Conservation (phyloP, 1,284 basidiomycete species). For the Ustilago bromivora region DNA sequence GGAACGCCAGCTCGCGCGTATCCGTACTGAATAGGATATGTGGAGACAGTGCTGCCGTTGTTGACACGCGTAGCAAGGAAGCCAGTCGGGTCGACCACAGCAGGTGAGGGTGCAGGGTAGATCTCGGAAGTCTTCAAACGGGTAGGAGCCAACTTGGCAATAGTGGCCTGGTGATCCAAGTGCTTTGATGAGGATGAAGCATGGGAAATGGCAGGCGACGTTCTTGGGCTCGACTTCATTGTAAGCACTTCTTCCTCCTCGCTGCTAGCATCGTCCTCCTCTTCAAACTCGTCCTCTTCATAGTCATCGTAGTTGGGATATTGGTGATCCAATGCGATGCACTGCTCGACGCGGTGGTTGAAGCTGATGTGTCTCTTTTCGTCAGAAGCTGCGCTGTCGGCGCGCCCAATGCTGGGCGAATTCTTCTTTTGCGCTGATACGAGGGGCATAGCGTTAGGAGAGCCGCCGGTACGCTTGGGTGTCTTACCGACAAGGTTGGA, state of each 20-base stretch:
- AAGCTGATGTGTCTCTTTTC: conserved; percentile 88
- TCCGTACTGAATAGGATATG: conserved; percentile 45
- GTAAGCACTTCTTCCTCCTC: conserved; percentile 72
- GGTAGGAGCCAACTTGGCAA: conserved; percentile 93
- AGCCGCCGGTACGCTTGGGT: conserved; percentile 42
- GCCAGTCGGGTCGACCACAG: conserved; percentile 76
- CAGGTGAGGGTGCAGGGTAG: conserved; percentile 71
- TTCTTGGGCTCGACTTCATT: conserved; percentile 57
- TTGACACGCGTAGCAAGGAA: conserved; percentile 51
- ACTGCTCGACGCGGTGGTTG: conserved; percentile 98
- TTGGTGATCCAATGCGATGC: conserved; percentile 81
- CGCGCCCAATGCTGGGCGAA: conserved; percentile 30
- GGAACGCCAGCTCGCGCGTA: conserved; percentile 42
- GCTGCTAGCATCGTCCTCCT: conserved; percentile 72
- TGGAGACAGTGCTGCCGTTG: conserved; percentile 43
- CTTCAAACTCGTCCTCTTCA: conserved; percentile 70
- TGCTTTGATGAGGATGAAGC: conserved; percentile 39
- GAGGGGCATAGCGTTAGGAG: conserved; percentile 40
- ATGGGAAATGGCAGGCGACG: conserved; percentile 49
- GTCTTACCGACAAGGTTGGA: conserved; percentile 51
- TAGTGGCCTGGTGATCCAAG: conserved; percentile 70
- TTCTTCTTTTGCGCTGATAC: conserved; percentile 43
- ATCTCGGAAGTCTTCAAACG: conserved; percentile 81
- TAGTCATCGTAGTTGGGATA: conserved; percentile 60
- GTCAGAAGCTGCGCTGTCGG: conserved; percentile 40